A percentile compares a stretch with the other conserved stretches of the same genome.
Evolutionary conservation across 257 asterid genomes (phyloP).

Genomic region (Primulina huaijiensis): DNA sequence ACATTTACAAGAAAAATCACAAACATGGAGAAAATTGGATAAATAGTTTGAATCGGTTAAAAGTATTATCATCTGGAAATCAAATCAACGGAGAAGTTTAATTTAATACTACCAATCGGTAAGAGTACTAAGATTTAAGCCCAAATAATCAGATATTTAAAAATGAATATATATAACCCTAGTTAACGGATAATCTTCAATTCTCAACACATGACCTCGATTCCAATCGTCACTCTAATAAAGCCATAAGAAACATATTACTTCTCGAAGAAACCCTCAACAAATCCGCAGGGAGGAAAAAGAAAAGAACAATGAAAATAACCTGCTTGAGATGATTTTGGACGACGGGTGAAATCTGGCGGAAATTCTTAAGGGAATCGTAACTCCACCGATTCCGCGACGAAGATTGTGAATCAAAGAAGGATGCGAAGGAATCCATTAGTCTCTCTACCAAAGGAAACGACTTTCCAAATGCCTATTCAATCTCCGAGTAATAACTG

Average conservation of each 20-base stretch:
- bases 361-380: slow-evolving; percentile 83
- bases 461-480: not conserved
- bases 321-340: slow-evolving; percentile 94
- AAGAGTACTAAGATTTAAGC: not conserved
- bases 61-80: not conserved
- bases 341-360: slow-evolving; percentile 84
- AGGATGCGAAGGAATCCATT: slow-evolving; percentile 78
- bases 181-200: not conserved
- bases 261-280: not conserved
- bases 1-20: not conserved
- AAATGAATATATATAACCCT: not conserved
- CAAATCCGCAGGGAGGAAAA: not conserved
- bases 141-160: not conserved
- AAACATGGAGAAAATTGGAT: too few relatives aligned
- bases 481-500: not conserved
- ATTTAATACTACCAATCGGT: not conserved
- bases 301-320: not conserved
- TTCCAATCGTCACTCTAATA: not conserved
- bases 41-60: not conserved
- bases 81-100: not conserved
- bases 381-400: slow-evolving; percentile 67
- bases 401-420: slow-evolving; percentile 52
- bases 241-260: too few relatives aligned
- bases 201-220: not conserved
- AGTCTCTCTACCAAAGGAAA: not conserved